Percentiles rank a stretch among this genome's conserved stretches.
Evolutionary conservation across 768 basidiomycete species (phyloP).

Genomic region (Kwoniella botswanensis): DNA sequence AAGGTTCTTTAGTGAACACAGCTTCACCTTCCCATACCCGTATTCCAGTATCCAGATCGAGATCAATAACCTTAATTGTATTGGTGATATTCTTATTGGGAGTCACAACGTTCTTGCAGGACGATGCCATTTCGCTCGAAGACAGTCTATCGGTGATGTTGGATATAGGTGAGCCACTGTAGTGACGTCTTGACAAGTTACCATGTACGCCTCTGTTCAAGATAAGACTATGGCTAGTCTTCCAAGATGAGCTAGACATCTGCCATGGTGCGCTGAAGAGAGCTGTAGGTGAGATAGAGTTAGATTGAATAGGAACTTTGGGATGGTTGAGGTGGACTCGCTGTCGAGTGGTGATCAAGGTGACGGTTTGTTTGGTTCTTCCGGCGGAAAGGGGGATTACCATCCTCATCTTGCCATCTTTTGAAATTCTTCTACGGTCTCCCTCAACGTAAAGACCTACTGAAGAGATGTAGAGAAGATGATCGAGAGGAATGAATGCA

Average conservation of each 20-base stretch:
- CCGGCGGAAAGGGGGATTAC: not conserved
- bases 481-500: not conserved
- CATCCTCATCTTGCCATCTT: not conserved
- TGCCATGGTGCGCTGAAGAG: not conserved
- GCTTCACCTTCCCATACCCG: conserved; percentile 23
- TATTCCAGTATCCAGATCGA: conserved; percentile 6
- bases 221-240: not conserved
- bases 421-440: not conserved
- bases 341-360: not conserved
- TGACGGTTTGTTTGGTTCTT: not conserved
- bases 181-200: not conserved
- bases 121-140: not conserved
- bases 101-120: not conserved
- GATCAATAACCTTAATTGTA: not conserved
- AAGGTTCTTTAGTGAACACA: conserved; percentile 13
- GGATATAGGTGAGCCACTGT: not conserved
- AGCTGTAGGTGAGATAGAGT: no score
- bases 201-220: not conserved
- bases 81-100: not conserved
- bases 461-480: not conserved
- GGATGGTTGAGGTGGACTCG: not conserved
- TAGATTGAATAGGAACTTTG: not conserved
- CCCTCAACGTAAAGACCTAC: not conserved
- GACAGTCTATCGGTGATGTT: not conserved
- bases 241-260: not conserved